Percentiles rank a stretch among this genome's conserved stretches.
Evolutionary conservation across 805 yeast genomes (phyloP).

Genomic region (Dipodascus geniculatus): DNA sequence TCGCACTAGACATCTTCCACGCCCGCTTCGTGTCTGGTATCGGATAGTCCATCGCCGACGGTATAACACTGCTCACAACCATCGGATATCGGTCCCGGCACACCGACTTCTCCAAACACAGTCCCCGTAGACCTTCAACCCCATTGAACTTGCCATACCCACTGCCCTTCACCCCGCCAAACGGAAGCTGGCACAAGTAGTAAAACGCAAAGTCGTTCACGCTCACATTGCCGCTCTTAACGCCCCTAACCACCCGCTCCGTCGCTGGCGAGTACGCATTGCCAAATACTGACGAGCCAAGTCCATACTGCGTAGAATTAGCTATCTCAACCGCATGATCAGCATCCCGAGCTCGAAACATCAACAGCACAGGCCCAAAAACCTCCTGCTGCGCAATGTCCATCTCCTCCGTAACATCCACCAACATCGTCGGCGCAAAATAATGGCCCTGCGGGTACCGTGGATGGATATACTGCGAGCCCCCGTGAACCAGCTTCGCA

Average conservation of each 20-base stretch:
- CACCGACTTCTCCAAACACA: slow-evolving; percentile 77
- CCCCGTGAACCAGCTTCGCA: slow-evolving; percentile 76
- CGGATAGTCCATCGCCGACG: slow-evolving; percentile 86
- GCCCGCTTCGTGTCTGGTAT: slow-evolving; percentile 69
- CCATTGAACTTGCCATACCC: slow-evolving; percentile 99
- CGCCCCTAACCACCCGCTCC: slow-evolving; percentile 46
- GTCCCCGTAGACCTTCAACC: slow-evolving; percentile 86
- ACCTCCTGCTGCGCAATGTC: slow-evolving; percentile 79
- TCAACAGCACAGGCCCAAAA: slow-evolving; percentile 81
- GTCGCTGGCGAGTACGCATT: slow-evolving; percentile 38
- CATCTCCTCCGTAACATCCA: slow-evolving; percentile 71
- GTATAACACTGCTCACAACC: slow-evolving; percentile 59
- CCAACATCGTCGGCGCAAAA: slow-evolving; percentile 79
- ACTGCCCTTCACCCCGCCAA: slow-evolving; percentile 87
- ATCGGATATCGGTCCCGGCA: slow-evolving; percentile 76
- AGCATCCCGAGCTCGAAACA: slow-evolving; percentile 58
- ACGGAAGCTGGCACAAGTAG: slow-evolving; percentile 91
- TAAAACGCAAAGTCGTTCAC: slow-evolving; percentile 96
- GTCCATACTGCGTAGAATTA: slow-evolving; percentile 76
- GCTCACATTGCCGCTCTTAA: slow-evolving; percentile 86
- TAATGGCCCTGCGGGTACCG: slow-evolving; percentile 93
- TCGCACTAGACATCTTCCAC: slow-evolving; percentile 74
- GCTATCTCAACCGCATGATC: slow-evolving; percentile 67
- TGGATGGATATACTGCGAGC: slow-evolving; percentile 71
- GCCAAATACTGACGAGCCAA: slow-evolving; percentile 89